Percentiles rank a stretch among this genome's conserved stretches.
Evolutionary conservation across 2,329 filamentous ascomycete species (phyloP).

Genomic region (Tolypocladium guangdongense): DNA sequence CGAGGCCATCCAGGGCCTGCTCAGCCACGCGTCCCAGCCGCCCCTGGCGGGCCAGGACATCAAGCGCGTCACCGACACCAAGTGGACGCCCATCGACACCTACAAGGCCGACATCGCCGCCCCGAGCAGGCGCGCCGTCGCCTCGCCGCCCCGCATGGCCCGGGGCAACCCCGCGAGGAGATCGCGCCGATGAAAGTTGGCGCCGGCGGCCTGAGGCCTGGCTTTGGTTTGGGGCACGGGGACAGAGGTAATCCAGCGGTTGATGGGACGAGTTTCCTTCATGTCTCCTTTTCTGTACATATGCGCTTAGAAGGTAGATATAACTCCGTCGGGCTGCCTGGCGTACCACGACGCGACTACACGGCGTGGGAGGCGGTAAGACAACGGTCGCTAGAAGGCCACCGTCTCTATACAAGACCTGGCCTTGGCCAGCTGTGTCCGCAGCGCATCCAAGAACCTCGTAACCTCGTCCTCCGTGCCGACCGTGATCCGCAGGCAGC

Average conservation of each 20-base stretch:
- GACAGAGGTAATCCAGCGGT: background rate
- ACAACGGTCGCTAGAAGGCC: background rate
- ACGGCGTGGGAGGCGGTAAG: background rate
- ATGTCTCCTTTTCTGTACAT: background rate
- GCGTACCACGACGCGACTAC: background rate
- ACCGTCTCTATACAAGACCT: conserved; percentile 6
- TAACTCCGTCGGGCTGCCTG: background rate
- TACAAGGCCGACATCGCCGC: conserved; percentile 3
- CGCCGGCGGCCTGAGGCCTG: background rate
- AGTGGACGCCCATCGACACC: conserved; percentile 9
- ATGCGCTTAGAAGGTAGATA: background rate
- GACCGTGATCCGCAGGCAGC: conserved; percentile 83
- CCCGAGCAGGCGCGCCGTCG: conserved; percentile 2
- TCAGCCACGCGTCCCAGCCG: conserved; percentile 30
- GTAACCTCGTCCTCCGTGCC: conserved; percentile 82
- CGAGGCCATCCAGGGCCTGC: conserved; percentile 49
- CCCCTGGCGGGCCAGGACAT: conserved; percentile 39
- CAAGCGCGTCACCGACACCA: conserved; percentile 26
- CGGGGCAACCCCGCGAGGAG: background rate
- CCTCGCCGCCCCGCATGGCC: background rate
- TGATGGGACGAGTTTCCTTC: no score
- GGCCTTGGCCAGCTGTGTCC: conserved; percentile 35
- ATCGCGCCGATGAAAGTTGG: background rate
- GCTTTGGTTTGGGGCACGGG: background rate
- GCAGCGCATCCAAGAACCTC: conserved; percentile 61